Conservation (phyloP, 306 rosid genomes). For the Lotus japonicus region DNA sequence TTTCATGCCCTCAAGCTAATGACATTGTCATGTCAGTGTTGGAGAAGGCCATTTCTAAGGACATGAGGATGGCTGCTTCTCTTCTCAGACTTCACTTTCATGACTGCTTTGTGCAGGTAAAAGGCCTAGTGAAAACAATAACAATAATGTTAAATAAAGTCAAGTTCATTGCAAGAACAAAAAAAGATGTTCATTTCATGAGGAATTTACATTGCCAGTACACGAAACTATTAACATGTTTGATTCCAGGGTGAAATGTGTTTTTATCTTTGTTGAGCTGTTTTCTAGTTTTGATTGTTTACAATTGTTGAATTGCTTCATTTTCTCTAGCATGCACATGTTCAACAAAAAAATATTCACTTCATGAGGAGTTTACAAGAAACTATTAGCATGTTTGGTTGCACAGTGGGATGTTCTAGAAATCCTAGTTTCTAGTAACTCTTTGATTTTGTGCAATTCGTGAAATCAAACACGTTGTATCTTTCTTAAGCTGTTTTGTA, state of each 20-base stretch:
- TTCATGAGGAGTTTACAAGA: too few relatives aligned
- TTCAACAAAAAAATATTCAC: not conserved
- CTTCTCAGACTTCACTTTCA: conserved; percentile 81
- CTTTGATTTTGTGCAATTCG: too few relatives aligned
- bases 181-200: not conserved
- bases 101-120: conserved; percentile 77
- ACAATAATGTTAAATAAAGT: not conserved
- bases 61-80: conserved; percentile 70
- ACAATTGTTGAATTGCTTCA: too few relatives aligned
- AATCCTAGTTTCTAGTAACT: too few relatives aligned
- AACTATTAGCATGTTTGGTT: too few relatives aligned
- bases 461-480: too few relatives aligned
- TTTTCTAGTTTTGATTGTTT: too few relatives aligned
- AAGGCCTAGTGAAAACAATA: not conserved
- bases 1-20: conserved; percentile 73
- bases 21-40: conserved; percentile 78
- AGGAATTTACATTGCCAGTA: not conserved
- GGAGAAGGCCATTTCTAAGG: conserved; percentile 49
- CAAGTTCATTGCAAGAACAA: not conserved
- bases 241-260: too few relatives aligned
- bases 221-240: too few relatives aligned
- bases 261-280: too few relatives aligned
- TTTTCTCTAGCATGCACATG: too few relatives aligned
- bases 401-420: too few relatives aligned
- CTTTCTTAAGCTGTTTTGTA: not conserved